Evolutionary conservation across 2,329 filamentous ascomycete species (phyloP).

Genomic region (Aspergillus uvarum): DNA sequence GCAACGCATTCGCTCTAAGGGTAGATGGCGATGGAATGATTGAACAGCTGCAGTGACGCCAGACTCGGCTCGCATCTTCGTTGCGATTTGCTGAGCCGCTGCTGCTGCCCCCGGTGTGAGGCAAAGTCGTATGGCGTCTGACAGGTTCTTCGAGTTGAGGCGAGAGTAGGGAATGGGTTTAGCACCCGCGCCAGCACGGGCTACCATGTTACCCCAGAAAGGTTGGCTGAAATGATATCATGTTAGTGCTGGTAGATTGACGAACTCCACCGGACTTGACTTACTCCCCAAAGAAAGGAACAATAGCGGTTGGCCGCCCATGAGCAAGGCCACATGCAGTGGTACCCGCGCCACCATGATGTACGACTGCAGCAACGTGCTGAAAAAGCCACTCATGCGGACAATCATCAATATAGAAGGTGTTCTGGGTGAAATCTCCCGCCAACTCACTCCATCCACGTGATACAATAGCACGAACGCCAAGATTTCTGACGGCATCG

Average conservation of each 20-base stretch:
- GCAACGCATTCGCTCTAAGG: constrained; percentile 27
- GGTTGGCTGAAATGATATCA: constrained; percentile 38
- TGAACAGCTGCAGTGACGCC: constrained; percentile 45
- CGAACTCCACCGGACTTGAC: background rate
- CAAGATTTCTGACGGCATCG: constrained; percentile 48
- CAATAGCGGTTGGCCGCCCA: constrained; percentile 53
- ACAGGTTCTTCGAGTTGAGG: constrained; percentile 47
- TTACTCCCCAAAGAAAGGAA: constrained; percentile 59
- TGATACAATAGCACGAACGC: constrained; percentile 55
- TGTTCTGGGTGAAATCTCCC: constrained; percentile 33
- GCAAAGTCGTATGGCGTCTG: constrained; percentile 48
- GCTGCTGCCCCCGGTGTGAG: constrained; percentile 39
- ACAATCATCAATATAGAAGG: constrained; percentile 56
- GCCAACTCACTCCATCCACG: constrained; percentile 55
- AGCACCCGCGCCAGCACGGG: constrained; percentile 51
- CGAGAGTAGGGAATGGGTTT: constrained; percentile 48
- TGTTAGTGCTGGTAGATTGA: background rate
- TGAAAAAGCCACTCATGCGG: constrained; percentile 62
- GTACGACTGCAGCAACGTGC: constrained; percentile 55
- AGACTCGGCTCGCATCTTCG: constrained; percentile 44
- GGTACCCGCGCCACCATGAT: constrained; percentile 61
- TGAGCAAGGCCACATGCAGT: constrained; percentile 56
- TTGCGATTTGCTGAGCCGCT: constrained; percentile 38
- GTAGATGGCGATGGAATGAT: constrained; percentile 45
- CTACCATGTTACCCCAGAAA: constrained; percentile 57